Conservation (phyloP, 73 alveolate species). For the Paraurostyla sp. region DNA sequence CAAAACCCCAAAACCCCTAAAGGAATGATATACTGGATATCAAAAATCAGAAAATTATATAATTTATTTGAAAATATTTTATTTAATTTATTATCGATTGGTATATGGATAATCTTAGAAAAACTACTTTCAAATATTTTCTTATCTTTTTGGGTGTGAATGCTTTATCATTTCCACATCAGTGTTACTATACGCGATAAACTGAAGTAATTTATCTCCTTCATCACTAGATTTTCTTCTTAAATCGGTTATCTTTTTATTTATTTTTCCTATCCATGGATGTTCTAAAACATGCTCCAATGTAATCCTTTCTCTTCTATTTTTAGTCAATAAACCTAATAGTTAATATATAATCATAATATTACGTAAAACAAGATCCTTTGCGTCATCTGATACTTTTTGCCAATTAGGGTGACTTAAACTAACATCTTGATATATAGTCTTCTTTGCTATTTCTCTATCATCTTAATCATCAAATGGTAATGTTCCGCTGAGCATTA, state of each 20-base stretch:
- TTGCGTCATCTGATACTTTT: slow-evolving; percentile 62
- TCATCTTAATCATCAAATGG: slow-evolving; percentile 80
- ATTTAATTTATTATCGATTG: too few relatives aligned
- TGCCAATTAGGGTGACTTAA: slow-evolving; percentile 50
- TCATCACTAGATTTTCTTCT: slow-evolving; percentile 56
- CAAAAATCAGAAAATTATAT: too few relatives aligned
- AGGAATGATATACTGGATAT: too few relatives aligned
- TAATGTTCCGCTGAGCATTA: slow-evolving; percentile 75
- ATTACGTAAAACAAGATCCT: slow-evolving; percentile 58
- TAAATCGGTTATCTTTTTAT: slow-evolving; percentile 35
- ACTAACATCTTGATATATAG: slow-evolving; percentile 54
- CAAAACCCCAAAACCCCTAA: too few relatives aligned
- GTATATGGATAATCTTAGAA: too few relatives aligned
- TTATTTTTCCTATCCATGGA: slow-evolving; percentile 80
- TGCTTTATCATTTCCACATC: too few relatives aligned
- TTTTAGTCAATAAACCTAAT: slow-evolving; percentile 73
- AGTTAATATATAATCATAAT: background rate
- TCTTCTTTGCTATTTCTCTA: slow-evolving; percentile 67
- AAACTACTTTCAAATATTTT: too few relatives aligned
- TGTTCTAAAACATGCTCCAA: slow-evolving; percentile 83
- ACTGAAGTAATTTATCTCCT: slow-evolving; percentile 34
- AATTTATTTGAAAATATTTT: too few relatives aligned
- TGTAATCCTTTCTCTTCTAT: slow-evolving; percentile 72
- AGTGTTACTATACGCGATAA: slow-evolving; percentile 45
- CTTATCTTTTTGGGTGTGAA: too few relatives aligned